Base-by-base conservation (phyloP, 139 green algal genomes). In the Coelastrella sp. region DNA sequence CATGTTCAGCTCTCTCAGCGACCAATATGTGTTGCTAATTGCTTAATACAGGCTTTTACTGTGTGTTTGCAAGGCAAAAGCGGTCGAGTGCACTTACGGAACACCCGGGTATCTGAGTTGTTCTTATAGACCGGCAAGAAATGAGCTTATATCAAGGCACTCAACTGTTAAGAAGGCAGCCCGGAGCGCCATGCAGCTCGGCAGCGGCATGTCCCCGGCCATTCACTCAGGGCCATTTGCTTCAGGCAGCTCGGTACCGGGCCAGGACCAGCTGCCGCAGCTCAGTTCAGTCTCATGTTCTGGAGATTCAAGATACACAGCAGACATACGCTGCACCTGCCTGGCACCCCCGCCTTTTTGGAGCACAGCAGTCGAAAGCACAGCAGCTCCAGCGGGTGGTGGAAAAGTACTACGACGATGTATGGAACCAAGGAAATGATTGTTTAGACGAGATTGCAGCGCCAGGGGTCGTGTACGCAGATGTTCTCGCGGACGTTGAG, bases 361-460 rank as follows among this genome's bases (percentile, higher is more conserved):
- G 27, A 15, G 25, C 15, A 10, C 19, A 65, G 35, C 17, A n/a
- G 10, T 24, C 35, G 25, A 83, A 65, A 58, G 7, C 35, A 15
- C 10, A 61, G 11, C 35, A 61, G 78, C 49, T 83, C 12, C 66
- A 82, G 70, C 20, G 11, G 4, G 63, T 59, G 0, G 63, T 82
- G 19, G 61, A 27, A 11, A 25, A 25, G 7, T 89, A 83, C 17
- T 89, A 89, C n/a, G 7, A 82, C 10, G 70, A 89, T 19, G 84
- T 89, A 58, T 89, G 70, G 84, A 89, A 89, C 19, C 12, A 58
- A n/a, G 84, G 70, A 12, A 63, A 27, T 59, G 84, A 89, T 20
- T 24, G 65, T 7, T 22, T 89, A 20, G 84, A 89, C 22, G 22
- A 81, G 56, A 22, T 89, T 14, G 84, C 84, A 82, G 84, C 56